Conservation (phyloP, 257 asterid genomes). For the Fraxinus quadrangulata region DNA sequence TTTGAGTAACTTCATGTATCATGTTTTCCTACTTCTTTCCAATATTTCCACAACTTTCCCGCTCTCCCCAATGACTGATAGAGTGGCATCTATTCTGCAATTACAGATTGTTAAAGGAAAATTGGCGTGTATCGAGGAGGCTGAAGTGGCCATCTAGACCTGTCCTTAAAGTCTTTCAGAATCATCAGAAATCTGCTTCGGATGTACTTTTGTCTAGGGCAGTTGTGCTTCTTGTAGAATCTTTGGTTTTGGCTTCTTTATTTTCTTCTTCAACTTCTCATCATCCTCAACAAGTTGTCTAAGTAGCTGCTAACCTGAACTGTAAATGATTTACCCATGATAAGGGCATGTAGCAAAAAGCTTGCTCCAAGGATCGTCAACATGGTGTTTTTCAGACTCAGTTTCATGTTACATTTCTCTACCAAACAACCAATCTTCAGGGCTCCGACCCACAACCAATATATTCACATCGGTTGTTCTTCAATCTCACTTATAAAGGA, state of each 20-base stretch:
- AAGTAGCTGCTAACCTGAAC: constrained; percentile 70
- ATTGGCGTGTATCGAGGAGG: no score
- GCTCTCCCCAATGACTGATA: constrained; percentile 68
- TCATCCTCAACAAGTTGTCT: constrained; percentile 63
- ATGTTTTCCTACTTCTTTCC: constrained; percentile 71
- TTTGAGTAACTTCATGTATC: constrained; percentile 76
- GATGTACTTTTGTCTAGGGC: constrained; percentile 29
- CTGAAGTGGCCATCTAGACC: constrained; percentile 6
- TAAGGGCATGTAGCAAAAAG: constrained; percentile 9
- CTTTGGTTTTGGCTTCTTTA: constrained; percentile 27
- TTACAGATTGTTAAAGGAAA: constrained; percentile 25
- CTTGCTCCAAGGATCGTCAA: no score
- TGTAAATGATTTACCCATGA: constrained; percentile 75
- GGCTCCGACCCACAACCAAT: no score
- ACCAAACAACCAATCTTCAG: no score
- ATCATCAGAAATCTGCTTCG: constrained; percentile 45
- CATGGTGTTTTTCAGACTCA: no score
- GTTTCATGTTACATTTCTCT: no score
- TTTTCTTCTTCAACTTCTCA: constrained; percentile 61
- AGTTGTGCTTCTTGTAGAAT: constrained; percentile 40
- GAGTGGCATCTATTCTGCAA: background rate
- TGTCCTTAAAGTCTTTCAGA: constrained; percentile 36
- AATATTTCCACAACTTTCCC: constrained; percentile 69
- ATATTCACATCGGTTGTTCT: no score
- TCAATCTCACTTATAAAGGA: no score